A percentile compares a stretch with the other conserved stretches of the same genome.
Conservation (phyloP, 2,329 filamentous ascomycete genomes). For the Calycina herbarum region DNA sequence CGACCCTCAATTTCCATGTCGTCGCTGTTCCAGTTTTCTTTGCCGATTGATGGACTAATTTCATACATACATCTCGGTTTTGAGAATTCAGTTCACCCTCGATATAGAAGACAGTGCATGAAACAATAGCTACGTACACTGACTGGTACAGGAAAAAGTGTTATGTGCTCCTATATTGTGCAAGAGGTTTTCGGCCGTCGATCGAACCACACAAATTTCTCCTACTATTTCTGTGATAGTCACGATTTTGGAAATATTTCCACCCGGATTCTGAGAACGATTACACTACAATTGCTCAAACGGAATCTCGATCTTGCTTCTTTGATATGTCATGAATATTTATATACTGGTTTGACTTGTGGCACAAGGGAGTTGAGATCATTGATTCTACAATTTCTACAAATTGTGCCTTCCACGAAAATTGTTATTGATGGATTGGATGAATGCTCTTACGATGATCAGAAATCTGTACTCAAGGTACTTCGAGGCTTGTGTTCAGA, state of each 20-base stretch:
- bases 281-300: slow-evolving; percentile 19
- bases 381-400: slow-evolving; percentile 16
- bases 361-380: slow-evolving; percentile 15
- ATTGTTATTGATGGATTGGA: slow-evolving; percentile 23
- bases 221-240: slow-evolving; percentile 25
- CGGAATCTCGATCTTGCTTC: slow-evolving; percentile 8
- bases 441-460: slow-evolving; percentile 15
- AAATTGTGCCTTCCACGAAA: slow-evolving; percentile 2
- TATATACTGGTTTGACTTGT: slow-evolving; percentile 13
- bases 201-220: not conserved
- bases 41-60: too few species aligned
- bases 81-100: too few species aligned
- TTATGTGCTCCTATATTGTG: slow-evolving; percentile 22
- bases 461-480: slow-evolving; percentile 20
- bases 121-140: not conserved
- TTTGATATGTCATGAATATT: slow-evolving; percentile 19
- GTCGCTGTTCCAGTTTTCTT: not conserved
- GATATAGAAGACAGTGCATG: too few species aligned
- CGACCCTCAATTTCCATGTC: not conserved
- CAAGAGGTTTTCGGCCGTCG: slow-evolving; percentile 3
- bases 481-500: slow-evolving; percentile 9
- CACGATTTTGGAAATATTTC: slow-evolving; percentile 17
- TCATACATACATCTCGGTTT: too few species aligned
- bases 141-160: slow-evolving; percentile 19
- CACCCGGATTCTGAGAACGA: slow-evolving; percentile 11